Evolutionary conservation across 164 flowering plant species (phyloP).

Genomic region (Warburgia ugandensis): DNA sequence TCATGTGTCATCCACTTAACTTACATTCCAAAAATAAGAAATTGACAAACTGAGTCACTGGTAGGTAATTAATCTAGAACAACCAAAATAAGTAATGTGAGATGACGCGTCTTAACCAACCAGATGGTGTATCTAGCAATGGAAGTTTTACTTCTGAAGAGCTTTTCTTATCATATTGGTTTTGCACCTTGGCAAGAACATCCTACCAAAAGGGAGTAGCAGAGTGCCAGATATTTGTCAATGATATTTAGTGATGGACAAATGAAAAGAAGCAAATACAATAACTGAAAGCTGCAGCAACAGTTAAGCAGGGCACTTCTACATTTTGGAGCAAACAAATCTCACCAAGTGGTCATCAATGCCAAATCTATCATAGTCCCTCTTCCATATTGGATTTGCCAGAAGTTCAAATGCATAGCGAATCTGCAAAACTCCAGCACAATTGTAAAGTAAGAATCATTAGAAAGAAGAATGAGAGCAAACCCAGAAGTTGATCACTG

Average conservation of each 20-base stretch:
- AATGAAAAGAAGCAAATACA: neutral
- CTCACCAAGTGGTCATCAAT: slow-evolving; percentile 75
- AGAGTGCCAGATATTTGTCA: neutral
- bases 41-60: neutral
- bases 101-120: slow-evolving; percentile 28
- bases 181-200: slow-evolving; percentile 40
- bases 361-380: slow-evolving; percentile 72
- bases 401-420: slow-evolving; percentile 87
- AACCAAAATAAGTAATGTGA: neutral
- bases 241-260: neutral
- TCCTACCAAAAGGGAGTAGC: slow-evolving; percentile 39
- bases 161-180: slow-evolving; percentile 29
- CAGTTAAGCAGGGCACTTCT: neutral
- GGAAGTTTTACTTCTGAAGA: slow-evolving; percentile 49
- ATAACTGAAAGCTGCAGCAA: neutral
- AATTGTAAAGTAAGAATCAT: neutral
- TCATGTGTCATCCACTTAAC: slow-evolving; percentile 6
- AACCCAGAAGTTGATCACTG: neutral
- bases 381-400: slow-evolving; percentile 72
- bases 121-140: slow-evolving; percentile 40
- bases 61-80: neutral
- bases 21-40: neutral
- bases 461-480: neutral
- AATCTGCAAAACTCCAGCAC: slow-evolving; percentile 29
- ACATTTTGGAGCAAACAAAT: neutral